These are phyloP conservation scores for Sarcodon aspratus DNA, from an alignment of 768 basidiomycete genomes.

Conservation along the genomic window DNA sequence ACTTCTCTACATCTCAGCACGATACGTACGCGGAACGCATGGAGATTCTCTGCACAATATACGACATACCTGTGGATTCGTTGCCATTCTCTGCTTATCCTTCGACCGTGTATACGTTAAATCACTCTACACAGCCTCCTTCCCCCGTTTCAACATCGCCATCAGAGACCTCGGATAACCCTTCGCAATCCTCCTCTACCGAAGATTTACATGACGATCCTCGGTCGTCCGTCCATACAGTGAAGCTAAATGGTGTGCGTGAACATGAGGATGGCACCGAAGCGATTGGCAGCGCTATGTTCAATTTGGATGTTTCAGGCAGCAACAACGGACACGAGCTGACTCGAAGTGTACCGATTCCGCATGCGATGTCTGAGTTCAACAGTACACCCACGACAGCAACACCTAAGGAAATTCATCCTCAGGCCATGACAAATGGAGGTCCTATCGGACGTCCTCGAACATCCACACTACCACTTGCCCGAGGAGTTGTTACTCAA, in stretches of 20 bases:
- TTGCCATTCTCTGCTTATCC: constrained; percentile 43
- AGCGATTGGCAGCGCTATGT: constrained; percentile 36
- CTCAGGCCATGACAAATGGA: not conserved
- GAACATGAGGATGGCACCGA: constrained; percentile 23
- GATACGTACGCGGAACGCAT: constrained; percentile 93
- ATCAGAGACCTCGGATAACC: constrained; percentile 32
- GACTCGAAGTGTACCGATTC: too few relatives aligned
- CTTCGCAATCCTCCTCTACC: constrained; percentile 1
- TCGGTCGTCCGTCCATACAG: constrained; percentile 11
- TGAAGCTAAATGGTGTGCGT: constrained; percentile 13
- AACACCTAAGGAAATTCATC: constrained; percentile 1
- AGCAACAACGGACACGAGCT: not conserved
- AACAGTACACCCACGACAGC: constrained; percentile 12
- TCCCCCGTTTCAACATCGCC: constrained; percentile 40
- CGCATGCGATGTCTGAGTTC: not conserved
- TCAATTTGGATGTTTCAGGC: constrained; percentile 16
- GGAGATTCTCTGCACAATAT: constrained; percentile 84
- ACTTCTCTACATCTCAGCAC: constrained; percentile 38
- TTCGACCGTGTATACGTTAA: constrained; percentile 12
- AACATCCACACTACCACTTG: constrained; percentile 11
- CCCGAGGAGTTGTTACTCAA: constrained; percentile 11
- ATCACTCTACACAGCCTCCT: constrained; percentile 28
- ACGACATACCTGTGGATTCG: constrained; percentile 72
- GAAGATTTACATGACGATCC: constrained; percentile 9
- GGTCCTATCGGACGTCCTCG: constrained; percentile 1